Evolutionary conservation across 768 basidiomycete species (phyloP).

Genomic region (Russula sp.): DNA sequence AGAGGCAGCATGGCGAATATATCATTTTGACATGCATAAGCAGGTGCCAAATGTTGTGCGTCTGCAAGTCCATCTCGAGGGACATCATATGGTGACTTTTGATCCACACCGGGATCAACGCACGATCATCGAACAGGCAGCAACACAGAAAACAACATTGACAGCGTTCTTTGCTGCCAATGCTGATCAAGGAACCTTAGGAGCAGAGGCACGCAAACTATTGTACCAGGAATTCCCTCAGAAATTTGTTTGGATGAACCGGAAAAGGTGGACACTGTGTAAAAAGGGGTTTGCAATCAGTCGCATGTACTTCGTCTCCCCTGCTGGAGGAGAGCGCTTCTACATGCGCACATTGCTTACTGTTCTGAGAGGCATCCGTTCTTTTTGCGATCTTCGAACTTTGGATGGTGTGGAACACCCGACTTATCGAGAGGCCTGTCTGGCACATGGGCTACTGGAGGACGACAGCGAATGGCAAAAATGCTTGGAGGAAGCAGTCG

Average conservation of each 20-base stretch:
- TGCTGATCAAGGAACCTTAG: too few relatives aligned
- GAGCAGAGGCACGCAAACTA: background rate
- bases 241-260: background rate
- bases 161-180: background rate
- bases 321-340: too few relatives aligned
- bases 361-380: background rate
- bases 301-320: background rate
- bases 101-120: background rate
- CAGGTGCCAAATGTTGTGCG: background rate
- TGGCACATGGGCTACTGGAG: background rate
- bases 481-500: background rate
- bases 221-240: background rate
- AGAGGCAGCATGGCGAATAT: background rate
- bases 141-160: background rate
- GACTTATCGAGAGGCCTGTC: background rate
- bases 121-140: rapidly evolving
- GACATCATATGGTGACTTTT: background rate
- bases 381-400: background rate
- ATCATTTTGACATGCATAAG: background rate
- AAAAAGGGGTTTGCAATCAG: background rate
- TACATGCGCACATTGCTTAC: background rate
- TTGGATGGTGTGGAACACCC: background rate
- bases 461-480: background rate
- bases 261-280: background rate
- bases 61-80: background rate